Evolutionary conservation across 2,329 filamentous ascomycete genomes (phyloP), one percentile per base, ranked within the genome.

Genomic region (Mycogone perniciosa): DNA sequence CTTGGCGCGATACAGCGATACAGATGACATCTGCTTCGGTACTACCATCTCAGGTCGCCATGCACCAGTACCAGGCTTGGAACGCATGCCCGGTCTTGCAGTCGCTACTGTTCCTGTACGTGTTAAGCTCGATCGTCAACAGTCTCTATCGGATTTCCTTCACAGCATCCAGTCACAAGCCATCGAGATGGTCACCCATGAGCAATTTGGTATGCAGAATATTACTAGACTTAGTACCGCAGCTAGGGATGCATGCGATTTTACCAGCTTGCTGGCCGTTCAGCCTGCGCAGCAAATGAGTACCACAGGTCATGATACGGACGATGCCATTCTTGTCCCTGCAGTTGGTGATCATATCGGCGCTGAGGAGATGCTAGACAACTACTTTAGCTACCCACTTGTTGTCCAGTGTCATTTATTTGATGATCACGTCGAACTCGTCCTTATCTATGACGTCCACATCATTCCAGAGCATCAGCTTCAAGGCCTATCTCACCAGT

Each of bases 241-340:
- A 13, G 50, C 56, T 7, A 44, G 47, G 29, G 47, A 49, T 9
- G 44, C 47, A 9, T 50, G 46, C 30, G 30, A 54, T n/a, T 54
- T 54, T 31, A 42, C 42, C 5, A 52, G 46, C 45, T 20, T 55
- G 6, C 40, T 55, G 7, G 47, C 53, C 40, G 44, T 55, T 20
- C 50, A 55, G 39, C 53, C 53, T 31, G 38, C 43, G 45, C 45
- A 46, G n/a, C 44, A 35, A 26, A 26, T 45, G 7, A 20, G 20
- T 20, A 11, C 9, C 31, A 33, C 38, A 46, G 42, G 37, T 31
- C n/a, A 39, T 33, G n/a, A 38, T n/a, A n/a, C 9, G 34, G 34
- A 37, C 9, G 34, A 37, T 9, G 34, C 9, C 3, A n/a, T n/a
- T 37, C 34, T 37, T n/a, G 10, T 7, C 31, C 27, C 20, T 11